Percentiles rank a stretch among this genome's conserved stretches.
Evolutionary conservation across 2,329 filamentous ascomycete species (phyloP).

Genomic region (Phialemoniopsis sp.): DNA sequence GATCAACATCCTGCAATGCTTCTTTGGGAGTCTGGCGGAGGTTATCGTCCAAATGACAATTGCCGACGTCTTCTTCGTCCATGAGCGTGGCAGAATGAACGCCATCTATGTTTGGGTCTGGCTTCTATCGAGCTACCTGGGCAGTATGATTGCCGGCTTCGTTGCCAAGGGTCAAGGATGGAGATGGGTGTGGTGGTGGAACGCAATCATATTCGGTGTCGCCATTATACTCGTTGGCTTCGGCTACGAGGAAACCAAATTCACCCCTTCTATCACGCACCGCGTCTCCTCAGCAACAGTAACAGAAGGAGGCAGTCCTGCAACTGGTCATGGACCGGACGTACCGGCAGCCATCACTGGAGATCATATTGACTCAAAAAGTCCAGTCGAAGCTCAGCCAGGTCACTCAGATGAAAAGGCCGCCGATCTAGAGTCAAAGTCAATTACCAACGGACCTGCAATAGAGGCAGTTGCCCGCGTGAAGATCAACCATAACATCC

Average conservation of each 20-base stretch:
- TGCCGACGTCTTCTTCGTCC: constrained; percentile 22
- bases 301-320: no score
- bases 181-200: constrained; percentile 47
- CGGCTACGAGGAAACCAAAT: constrained; percentile 36
- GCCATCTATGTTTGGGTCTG: constrained; percentile 30
- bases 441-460: no score
- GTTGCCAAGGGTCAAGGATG: constrained; percentile 28
- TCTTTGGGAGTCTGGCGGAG: constrained; percentile 25
- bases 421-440: no score
- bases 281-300: no score
- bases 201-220: constrained; percentile 30
- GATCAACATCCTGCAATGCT: constrained; percentile 19
- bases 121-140: constrained; percentile 21
- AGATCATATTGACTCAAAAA: no score
- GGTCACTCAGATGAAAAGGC: no score
- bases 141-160: constrained; percentile 32
- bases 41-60: constrained; percentile 22
- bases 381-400: no score
- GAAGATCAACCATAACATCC: constrained; percentile 21
- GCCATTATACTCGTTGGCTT: constrained; percentile 34
- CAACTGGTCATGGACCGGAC: no score
- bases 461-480: constrained; percentile 1
- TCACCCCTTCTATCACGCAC: constrained; percentile 4
- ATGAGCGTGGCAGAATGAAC: constrained; percentile 28
- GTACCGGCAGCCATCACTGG: no score